These are phyloP conservation scores for Avena insularis DNA, from an alignment of 176 grass and related monocot genomes.

Conservation along the genomic window DNA sequence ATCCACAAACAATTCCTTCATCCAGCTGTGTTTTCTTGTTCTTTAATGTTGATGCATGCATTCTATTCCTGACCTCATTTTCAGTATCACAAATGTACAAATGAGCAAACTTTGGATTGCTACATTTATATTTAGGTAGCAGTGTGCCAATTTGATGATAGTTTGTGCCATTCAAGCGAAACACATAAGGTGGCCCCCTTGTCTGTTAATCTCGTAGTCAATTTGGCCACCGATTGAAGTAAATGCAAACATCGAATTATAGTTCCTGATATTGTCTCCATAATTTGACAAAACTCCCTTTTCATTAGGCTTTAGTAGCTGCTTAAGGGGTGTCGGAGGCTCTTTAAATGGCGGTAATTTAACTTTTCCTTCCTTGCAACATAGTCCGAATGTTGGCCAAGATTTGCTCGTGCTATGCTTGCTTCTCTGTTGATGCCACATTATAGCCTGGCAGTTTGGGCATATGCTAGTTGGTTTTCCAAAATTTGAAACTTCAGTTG, in stretches of 20 bases:
- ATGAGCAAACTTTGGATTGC: background rate
- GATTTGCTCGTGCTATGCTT: background rate
- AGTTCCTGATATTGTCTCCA: conserved; percentile 17
- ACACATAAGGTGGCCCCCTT: conserved; percentile 34
- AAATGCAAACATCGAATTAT: conserved; percentile 47
- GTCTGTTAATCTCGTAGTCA: conserved; percentile 37
- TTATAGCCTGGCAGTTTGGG: background rate
- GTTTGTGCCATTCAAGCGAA: conserved; percentile 9
- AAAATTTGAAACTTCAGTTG: background rate
- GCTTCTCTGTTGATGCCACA: background rate
- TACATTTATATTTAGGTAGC: background rate
- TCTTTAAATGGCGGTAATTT: background rate
- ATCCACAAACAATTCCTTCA: no score
- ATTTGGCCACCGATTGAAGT: conserved; percentile 37
- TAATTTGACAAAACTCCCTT: conserved; percentile 24
- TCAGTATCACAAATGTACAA: conserved; percentile 36
- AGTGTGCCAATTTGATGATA: conserved; percentile 37
- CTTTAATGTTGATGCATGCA: no score
- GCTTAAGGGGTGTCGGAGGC: background rate
- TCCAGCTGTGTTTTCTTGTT: no score
- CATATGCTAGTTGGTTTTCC: background rate
- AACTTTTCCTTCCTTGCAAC: conserved; percentile 19
- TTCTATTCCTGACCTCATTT: conserved; percentile 43
- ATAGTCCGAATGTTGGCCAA: background rate
- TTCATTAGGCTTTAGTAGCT: background rate